Conservation (phyloP, 805 yeast species). For the Cyberlindnera nakhonratchasimensis region DNA sequence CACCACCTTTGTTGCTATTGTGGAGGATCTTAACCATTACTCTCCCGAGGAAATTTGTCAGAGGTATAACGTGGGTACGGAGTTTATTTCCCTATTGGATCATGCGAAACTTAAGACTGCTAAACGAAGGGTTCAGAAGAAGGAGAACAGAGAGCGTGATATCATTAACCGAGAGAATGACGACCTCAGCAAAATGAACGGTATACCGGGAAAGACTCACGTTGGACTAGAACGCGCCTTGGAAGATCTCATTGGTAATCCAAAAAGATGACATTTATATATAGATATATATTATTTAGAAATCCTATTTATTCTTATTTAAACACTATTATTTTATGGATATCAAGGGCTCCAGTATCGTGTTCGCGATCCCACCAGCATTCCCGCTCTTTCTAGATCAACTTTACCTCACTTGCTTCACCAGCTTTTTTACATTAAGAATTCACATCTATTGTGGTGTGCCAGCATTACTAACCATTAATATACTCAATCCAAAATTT, state of each 20-base stretch:
- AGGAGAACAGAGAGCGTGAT: conserved; percentile 9
- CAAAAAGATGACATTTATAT: neutral
- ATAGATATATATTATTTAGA: neutral
- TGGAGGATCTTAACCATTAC: conserved; percentile 19
- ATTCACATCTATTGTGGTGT: too few species aligned
- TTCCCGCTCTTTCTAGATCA: too few species aligned
- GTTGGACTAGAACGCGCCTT: conserved; percentile 17
- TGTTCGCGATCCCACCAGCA: too few species aligned
- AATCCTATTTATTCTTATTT: neutral
- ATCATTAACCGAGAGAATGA: conserved; percentile 5
- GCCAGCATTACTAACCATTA: neutral
- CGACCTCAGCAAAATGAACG: conserved; percentile 20
- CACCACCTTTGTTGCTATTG: conserved; percentile 18
- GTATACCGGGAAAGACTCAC: conserved; percentile 12
- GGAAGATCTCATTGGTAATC: conserved; percentile 11
- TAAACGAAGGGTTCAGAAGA: neutral
- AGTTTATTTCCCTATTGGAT: conserved; percentile 1
- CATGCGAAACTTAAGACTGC: conserved; percentile 9
- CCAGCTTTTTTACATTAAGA: too few species aligned
- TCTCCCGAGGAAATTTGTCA: conserved; percentile 13
- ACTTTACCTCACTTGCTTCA: too few species aligned
- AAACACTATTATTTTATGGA: too few species aligned
- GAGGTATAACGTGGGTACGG: conserved; percentile 13
- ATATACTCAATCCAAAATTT: neutral
- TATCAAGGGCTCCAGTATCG: too few species aligned